Evolutionary conservation across 306 rosid genomes (phyloP).

Genomic region (Prosopis cineraria): DNA sequence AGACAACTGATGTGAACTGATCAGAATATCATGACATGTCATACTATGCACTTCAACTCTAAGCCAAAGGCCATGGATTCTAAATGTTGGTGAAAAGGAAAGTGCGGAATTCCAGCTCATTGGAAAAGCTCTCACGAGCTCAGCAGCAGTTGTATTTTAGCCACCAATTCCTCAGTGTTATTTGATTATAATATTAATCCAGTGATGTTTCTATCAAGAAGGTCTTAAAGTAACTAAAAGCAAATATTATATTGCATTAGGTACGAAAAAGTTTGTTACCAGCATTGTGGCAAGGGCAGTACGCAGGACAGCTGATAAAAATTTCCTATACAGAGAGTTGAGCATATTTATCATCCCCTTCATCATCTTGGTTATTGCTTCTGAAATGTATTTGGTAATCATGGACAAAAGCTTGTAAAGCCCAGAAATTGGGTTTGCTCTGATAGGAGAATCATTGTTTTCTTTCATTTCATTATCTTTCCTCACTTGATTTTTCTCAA

Average conservation of each 20-base stretch:
- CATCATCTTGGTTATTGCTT: slow-evolving; percentile 49
- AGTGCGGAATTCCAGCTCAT: neutral
- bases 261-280: slow-evolving; percentile 51
- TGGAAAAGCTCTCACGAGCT: slow-evolving; percentile 20
- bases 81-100: slow-evolving; percentile 20
- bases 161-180: slow-evolving; percentile 10
- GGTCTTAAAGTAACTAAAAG: slow-evolving; percentile 14
- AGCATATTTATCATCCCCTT: slow-evolving; percentile 55
- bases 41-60: slow-evolving; percentile 5
- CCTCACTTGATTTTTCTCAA: slow-evolving; percentile 37
- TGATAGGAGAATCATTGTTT: slow-evolving; percentile 35
- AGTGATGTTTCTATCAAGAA: slow-evolving; percentile 18
- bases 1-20: neutral
- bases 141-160: slow-evolving; percentile 13
- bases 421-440: slow-evolving; percentile 49
- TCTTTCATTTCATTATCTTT: slow-evolving; percentile 49
- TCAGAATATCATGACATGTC: slow-evolving; percentile 1
- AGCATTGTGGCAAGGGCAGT: slow-evolving; percentile 62
- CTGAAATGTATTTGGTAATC: slow-evolving; percentile 45
- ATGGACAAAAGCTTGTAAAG: slow-evolving; percentile 53
- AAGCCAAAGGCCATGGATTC: slow-evolving; percentile 15
- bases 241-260: slow-evolving; percentile 30
- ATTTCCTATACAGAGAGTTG: slow-evolving; percentile 57
- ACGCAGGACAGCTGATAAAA: slow-evolving; percentile 64
- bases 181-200: slow-evolving; percentile 11